Evolutionary conservation across 768 basidiomycete species (phyloP).

Genomic region (Kwoniella botswanensis): DNA sequence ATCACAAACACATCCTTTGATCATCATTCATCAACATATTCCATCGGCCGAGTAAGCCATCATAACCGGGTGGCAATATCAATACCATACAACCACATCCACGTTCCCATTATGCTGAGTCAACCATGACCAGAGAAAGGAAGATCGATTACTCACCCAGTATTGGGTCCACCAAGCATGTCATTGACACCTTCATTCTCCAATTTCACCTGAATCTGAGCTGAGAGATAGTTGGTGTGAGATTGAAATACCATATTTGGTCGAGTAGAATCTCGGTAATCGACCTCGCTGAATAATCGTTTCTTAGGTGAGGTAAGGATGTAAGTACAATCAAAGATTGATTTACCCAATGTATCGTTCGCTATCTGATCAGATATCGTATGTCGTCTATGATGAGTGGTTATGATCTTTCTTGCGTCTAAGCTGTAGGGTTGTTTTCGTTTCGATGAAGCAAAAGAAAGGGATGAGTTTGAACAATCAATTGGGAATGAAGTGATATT

Average conservation of each 20-base stretch:
- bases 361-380: not conserved
- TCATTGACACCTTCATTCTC: constrained; percentile 43
- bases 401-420: not conserved
- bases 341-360: not conserved
- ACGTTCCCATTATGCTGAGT: not conserved
- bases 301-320: not conserved
- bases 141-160: constrained; percentile 44
- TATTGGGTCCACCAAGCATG: constrained; percentile 48
- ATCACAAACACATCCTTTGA: constrained; percentile 8
- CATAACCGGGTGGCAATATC: constrained; percentile 20
- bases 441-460: not conserved
- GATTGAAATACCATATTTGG: constrained; percentile 23
- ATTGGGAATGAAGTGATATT: not conserved
- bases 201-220: constrained; percentile 40
- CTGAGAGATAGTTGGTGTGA: constrained; percentile 33
- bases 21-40: not conserved
- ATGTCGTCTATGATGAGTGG: not conserved
- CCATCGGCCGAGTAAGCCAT: constrained; percentile 2
- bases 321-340: not conserved
- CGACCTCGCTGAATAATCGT: not conserved
- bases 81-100: not conserved
- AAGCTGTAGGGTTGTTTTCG: not conserved
- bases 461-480: constrained; percentile 10
- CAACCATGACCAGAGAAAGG: not conserved
- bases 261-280: not conserved